Conservation (phyloP, 2,329 filamentous ascomycete genomes). For the Macrophomina pseudophaseolina region DNA sequence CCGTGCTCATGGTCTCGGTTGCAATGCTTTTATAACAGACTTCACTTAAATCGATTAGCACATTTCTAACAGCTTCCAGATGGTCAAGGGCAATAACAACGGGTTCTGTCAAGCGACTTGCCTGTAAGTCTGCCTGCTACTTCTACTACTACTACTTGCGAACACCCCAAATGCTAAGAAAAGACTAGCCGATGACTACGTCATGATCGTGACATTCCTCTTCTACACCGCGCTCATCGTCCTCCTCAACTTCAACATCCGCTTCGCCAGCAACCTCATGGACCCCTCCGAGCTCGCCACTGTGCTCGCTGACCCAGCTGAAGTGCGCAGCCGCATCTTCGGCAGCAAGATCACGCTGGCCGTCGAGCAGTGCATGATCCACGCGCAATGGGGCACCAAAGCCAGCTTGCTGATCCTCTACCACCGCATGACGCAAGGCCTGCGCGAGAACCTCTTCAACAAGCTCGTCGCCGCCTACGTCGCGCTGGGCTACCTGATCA, state of each 20-base stretch:
- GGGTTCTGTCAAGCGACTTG: constrained; percentile 20
- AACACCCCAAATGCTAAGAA: too few relatives aligned
- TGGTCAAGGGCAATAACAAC: constrained; percentile 27
- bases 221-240: constrained; percentile 29
- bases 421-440: constrained; percentile 24
- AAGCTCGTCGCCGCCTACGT: constrained; percentile 28
- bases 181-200: constrained; percentile 25
- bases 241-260: constrained; percentile 28
- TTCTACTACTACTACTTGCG: neutral
- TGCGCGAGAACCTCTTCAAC: constrained; percentile 26
- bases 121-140: neutral
- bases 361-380: constrained; percentile 37
- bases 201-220: constrained; percentile 27
- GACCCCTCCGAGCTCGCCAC: constrained; percentile 13
- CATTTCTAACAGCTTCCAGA: constrained; percentile 3
- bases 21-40: too few relatives aligned
- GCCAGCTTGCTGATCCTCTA: constrained; percentile 26
- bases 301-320: constrained; percentile 28
- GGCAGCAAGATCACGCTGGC: constrained; percentile 44
- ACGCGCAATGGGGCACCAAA: constrained; percentile 12
- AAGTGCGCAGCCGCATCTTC: constrained; percentile 42
- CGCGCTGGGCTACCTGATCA: constrained; percentile 27
- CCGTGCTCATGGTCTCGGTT: too few relatives aligned
- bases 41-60: too few relatives aligned
- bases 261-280: constrained; percentile 29